Evolutionary conservation across 257 asterid species (phyloP).

Genomic region (Dorcoceras hygrometricum): DNA sequence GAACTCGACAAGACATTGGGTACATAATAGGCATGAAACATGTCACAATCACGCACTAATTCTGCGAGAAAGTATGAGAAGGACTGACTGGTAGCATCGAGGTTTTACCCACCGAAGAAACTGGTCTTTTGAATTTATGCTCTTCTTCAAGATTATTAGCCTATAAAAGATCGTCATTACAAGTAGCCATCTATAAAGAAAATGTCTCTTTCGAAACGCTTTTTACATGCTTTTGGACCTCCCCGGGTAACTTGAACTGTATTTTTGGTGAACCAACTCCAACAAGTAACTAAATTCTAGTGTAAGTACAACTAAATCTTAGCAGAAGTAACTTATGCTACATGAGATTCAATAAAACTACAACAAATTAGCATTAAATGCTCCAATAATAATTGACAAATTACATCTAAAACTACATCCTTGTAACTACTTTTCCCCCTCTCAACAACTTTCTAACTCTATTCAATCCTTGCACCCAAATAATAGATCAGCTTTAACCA

Average conservation of each 20-base stretch:
- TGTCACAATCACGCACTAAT: background rate
- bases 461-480: background rate
- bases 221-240: background rate
- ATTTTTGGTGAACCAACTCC: constrained; percentile 20
- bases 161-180: background rate
- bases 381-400: constrained; percentile 10
- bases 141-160: background rate
- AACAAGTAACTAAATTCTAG: background rate
- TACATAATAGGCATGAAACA: background rate
- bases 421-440: background rate
- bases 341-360: constrained; percentile 20
- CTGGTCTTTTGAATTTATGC: no score
- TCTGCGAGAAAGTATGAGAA: background rate
- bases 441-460: constrained; percentile 1
- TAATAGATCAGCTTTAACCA: constrained; percentile 13
- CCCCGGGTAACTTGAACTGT: background rate
- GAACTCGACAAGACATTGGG: background rate
- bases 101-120: no score
- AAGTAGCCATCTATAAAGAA: background rate
- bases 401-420: constrained; percentile 17
- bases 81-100: no score
- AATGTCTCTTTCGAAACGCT: no score
- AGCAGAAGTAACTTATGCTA: background rate
- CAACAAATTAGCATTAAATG: constrained; percentile 8
- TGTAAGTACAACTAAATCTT: background rate